Percentiles rank a stretch among this genome's conserved stretches.
These are phyloP conservation scores for Oryza glaberrima DNA, from an alignment of 176 grass and related monocot species.

Conservation along the genomic window DNA sequence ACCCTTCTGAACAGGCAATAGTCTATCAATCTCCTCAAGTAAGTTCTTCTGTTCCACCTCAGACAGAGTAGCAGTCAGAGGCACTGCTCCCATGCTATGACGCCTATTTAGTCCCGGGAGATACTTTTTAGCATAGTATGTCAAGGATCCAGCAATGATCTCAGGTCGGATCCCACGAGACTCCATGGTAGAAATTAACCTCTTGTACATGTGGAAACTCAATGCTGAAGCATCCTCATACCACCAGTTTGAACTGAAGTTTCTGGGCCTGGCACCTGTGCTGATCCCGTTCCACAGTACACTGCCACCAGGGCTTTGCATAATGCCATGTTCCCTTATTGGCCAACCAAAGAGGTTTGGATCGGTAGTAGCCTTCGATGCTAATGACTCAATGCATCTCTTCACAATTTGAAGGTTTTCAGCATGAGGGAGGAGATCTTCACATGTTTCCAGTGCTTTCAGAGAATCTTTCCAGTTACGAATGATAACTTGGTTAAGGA, in stretches of 20 bases:
- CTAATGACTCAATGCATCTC: slow-evolving; percentile 88
- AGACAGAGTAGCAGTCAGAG: slow-evolving; percentile 49
- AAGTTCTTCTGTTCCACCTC: slow-evolving; percentile 82
- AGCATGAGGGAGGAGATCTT: slow-evolving; percentile 68
- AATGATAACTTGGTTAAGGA: slow-evolving; percentile 77
- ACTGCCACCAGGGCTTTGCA: slow-evolving; percentile 86
- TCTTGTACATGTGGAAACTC: slow-evolving; percentile 79
- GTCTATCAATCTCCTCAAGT: slow-evolving; percentile 69
- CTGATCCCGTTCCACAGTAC: slow-evolving; percentile 95
- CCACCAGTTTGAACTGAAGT: slow-evolving; percentile 94
- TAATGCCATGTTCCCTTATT: slow-evolving; percentile 66
- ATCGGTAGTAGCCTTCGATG: slow-evolving; percentile 72
- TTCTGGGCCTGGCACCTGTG: slow-evolving; percentile 76
- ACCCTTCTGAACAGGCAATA: slow-evolving; percentile 74
- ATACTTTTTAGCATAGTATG: slow-evolving; percentile 74
- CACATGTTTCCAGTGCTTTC: slow-evolving; percentile 72
- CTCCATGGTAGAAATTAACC: slow-evolving; percentile 78
- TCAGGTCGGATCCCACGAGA: slow-evolving; percentile 66
- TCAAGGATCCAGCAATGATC: slow-evolving; percentile 75
- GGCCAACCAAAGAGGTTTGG: slow-evolving; percentile 91
- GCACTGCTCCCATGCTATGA: slow-evolving; percentile 51
- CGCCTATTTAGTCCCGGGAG: slow-evolving; percentile 83
- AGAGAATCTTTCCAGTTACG: slow-evolving; percentile 89
- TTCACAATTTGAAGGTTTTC: slow-evolving; percentile 85
- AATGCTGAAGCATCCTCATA: slow-evolving; percentile 77